Percentiles rank a stretch among this genome's conserved stretches.
phyloP scores from a whole-genome alignment of 2,329 filamentous ascomycete genomes.

The Hymenoscyphus salicellus region DNA sequence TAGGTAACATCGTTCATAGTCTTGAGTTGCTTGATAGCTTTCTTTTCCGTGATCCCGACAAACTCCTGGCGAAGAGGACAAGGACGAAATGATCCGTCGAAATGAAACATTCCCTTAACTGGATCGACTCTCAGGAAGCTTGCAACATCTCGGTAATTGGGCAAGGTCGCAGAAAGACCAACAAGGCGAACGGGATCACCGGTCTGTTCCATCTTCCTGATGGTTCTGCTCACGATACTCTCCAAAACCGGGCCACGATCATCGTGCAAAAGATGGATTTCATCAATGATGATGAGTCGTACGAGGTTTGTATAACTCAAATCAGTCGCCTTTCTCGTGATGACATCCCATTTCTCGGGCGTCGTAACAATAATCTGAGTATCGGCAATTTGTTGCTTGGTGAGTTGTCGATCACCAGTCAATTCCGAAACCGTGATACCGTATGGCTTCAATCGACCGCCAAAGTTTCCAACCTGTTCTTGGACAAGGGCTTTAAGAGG shows the following conservation, averaged over 20 bases:
- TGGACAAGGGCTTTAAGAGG: conserved; percentile 94
- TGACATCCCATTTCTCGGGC: conserved; percentile 98
- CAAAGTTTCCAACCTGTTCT: conserved; percentile 97
- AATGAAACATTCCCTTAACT: conserved; percentile 86
- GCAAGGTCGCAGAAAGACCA: conserved; percentile 89
- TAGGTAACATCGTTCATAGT: conserved; percentile 99
- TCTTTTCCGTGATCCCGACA: conserved; percentile 94
- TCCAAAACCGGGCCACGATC: conserved; percentile 95
- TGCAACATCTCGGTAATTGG: conserved; percentile 94
- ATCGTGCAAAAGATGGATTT: conserved; percentile 96
- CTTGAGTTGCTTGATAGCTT: conserved; percentile 97
- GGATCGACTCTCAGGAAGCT: conserved; percentile 90
- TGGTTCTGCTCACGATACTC: conserved; percentile 92
- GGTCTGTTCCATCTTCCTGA: conserved; percentile 89
- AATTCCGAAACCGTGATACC: conserved; percentile 93
- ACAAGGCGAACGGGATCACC: conserved; percentile 89
- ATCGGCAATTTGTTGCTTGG: conserved; percentile 96
- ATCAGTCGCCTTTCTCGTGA: conserved; percentile 95
- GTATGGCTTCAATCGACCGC: conserved; percentile 82
- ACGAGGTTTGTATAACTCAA: conserved; percentile 97
- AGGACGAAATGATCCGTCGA: conserved; percentile 88
- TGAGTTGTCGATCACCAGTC: conserved; percentile 95
- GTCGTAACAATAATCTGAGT: conserved; percentile 98
- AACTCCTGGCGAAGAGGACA: conserved; percentile 96
- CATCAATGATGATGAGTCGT: conserved; percentile 91